Base-by-base conservation (phyloP, 2,329 filamentous ascomycete species). In the Colletotrichum sojae region DNA sequence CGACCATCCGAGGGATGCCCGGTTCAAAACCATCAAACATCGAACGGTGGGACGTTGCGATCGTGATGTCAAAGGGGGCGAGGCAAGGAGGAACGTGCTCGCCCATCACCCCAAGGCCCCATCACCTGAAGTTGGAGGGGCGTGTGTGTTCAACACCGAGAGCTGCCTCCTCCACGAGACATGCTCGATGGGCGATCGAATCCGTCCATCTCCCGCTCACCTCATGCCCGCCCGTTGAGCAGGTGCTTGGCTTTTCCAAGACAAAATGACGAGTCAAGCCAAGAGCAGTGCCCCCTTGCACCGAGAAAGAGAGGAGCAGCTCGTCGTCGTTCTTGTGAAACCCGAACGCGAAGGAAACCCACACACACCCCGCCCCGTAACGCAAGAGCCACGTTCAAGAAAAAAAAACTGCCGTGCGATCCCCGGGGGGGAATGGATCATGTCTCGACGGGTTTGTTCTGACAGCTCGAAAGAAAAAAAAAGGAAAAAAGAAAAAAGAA, bases 291-390 rank as follows among this genome's bases (percentile, higher is more conserved):
- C 27, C 27, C 27, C 27, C 27, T 31, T 31, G 27, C 27, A 31
- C 27, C 6, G 9, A 8, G 9, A 9, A 10, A 31, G 8, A 31
- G 27, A 31, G 27, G 27, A 6, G 22, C 5, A 15, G 16, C 27
- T 31, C 48, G 49, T 53, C 16, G 58, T 62, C 59, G 49, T 46
- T 62, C 59, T 54, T 49, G 36, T 54, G 59, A 39, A 54, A 54
- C 39, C 49, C 25, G 22, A 40, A 39, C 36, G 31, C 46, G 58
- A 61, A 39, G 18, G 22, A 25, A 25, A 25, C 15, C 18, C 36
- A 56, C 43, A 31, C 36, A 56, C 43, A 31, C 53, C 18, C 53
- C 54, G 46, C 18, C 45, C 57, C n/a, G n/a, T n/a, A n/a, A 40
- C 31, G 46, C 46, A 36, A 31, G 22, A 62, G 27, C 59, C 49